Evolutionary conservation across 768 basidiomycete species (phyloP).

Genomic region (Termitomyces sp.): DNA sequence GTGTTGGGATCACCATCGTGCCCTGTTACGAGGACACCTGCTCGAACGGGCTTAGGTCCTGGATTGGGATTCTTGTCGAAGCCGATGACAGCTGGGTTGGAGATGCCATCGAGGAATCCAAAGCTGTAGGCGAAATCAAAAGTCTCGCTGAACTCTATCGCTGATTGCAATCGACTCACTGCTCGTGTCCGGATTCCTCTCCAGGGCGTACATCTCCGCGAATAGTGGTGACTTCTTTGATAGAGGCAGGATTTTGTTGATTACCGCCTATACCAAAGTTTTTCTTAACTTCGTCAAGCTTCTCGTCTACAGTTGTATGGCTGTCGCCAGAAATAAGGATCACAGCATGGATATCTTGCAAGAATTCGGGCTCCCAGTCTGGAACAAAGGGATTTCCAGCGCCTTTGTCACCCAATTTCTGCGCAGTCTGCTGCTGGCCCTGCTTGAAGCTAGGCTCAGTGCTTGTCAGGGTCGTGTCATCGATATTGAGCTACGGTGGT

Average conservation of each 20-base stretch:
- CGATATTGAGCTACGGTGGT: slow-evolving; percentile 33
- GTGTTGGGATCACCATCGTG: slow-evolving; percentile 34
- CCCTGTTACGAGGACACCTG: slow-evolving; percentile 45
- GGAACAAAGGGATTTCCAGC: slow-evolving; percentile 26
- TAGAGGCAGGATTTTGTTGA: slow-evolving; percentile 22
- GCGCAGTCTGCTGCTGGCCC: slow-evolving; percentile 41
- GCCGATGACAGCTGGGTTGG: slow-evolving; percentile 44
- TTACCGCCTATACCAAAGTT: slow-evolving; percentile 29
- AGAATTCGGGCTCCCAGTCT: slow-evolving; percentile 48
- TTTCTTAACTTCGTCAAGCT: slow-evolving; percentile 28
- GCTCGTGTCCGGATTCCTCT: slow-evolving; percentile 42
- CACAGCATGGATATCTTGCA: slow-evolving; percentile 44
- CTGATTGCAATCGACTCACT: slow-evolving; percentile 25
- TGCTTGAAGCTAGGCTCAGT: slow-evolving; percentile 30
- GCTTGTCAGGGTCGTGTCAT: slow-evolving; percentile 32
- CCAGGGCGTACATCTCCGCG: slow-evolving; percentile 43
- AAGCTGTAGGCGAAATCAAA: slow-evolving; percentile 30
- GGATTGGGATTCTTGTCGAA: slow-evolving; percentile 34
- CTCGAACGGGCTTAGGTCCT: slow-evolving; percentile 34
- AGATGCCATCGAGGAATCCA: slow-evolving; percentile 51
- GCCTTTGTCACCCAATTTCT: slow-evolving; percentile 36
- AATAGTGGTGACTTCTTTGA: slow-evolving; percentile 35
- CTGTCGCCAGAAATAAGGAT: slow-evolving; percentile 48
- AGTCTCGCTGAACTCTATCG: not conserved
- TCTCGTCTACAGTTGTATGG: slow-evolving; percentile 33